Evolutionary conservation across 345 rosid species (phyloP).

Genomic region (Noccaea caerulescens): DNA sequence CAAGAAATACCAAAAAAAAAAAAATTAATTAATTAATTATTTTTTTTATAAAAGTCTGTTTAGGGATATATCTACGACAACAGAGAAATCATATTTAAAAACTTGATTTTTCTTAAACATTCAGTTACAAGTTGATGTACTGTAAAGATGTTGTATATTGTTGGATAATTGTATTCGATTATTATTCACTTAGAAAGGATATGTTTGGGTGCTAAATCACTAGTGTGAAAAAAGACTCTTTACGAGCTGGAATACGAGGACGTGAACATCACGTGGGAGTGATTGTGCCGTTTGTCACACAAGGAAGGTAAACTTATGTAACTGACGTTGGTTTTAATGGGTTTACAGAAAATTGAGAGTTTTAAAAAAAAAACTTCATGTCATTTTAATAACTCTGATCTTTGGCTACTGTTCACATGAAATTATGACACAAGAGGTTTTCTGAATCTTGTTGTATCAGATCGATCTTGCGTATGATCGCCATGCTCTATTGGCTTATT

Average conservation of each 20-base stretch:
- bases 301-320: neutral
- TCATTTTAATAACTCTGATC: neutral
- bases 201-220: neutral
- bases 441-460: slow-evolving; percentile 15
- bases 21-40: too few species aligned
- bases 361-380: neutral
- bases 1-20: neutral
- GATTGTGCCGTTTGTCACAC: slow-evolving; percentile 2
- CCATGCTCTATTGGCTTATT: slow-evolving; percentile 33
- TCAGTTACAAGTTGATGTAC: neutral
- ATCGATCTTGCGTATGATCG: slow-evolving; percentile 29
- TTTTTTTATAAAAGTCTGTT: too few species aligned
- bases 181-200: neutral
- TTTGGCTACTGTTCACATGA: slow-evolving; percentile 36
- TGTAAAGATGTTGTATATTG: neutral
- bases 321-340: too few species aligned
- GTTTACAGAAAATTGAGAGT: neutral
- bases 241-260: slow-evolving; percentile 11
- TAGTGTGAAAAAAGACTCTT: neutral
- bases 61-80: too few species aligned
- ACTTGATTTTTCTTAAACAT: too few species aligned
- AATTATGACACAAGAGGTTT: slow-evolving; percentile 11
- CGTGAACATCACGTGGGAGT: slow-evolving; percentile 32
- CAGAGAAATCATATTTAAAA: too few species aligned
- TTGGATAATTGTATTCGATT: neutral